Evolutionary conservation across 2,329 filamentous ascomycete species (phyloP), one percentile per base, ranked within the genome.

Genomic region (Chrysosphaeria jannelii): DNA sequence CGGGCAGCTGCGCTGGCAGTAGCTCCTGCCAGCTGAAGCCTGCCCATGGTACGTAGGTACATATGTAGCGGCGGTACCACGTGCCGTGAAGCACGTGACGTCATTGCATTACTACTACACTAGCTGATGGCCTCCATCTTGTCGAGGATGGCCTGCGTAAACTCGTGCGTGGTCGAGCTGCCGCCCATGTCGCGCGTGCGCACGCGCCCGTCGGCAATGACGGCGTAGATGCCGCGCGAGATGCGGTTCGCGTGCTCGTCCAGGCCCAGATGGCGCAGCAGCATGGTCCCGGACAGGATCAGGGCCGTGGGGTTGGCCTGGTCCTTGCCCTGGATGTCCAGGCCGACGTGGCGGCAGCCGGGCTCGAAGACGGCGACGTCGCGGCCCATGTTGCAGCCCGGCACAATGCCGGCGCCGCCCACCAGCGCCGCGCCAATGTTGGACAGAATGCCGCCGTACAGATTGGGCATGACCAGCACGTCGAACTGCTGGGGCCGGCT

Each of bases 281-380:
- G 69, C 85, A 97, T 97, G 44, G 76, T 74, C 34, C 78, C 78
- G 29, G 76, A 90, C 32, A 97, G 70, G 36, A 97, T 63, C 55
- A 97, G 58, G 33, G 85, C 85, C 27, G 78, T 91, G 25, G 85
- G 85, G 62, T 97, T 97, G 34, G 85, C 85, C 57, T 93, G 78
- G 51, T 91, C 79, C 60, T 91, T 91, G 57, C 85, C 85, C 67
- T 93, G 79, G 55, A 97, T 97, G 47, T 97, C 85, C 23, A 97
- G 70, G 51, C 85, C 85, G 43, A 97, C 85, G 61, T 97, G 85
- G 51, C 85, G 71, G 68, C 85, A 97, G 34, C 85, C 85, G 30
- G 85, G 85, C 62, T 97, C 85, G 49, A 97, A 97, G 35, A 97
- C 76, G 37, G 85, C 85, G 27, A 93, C 76, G 35, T 97, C 79